Evolutionary conservation across 2,329 filamentous ascomycete species (phyloP).

Genomic region (Penicillium sp.): DNA sequence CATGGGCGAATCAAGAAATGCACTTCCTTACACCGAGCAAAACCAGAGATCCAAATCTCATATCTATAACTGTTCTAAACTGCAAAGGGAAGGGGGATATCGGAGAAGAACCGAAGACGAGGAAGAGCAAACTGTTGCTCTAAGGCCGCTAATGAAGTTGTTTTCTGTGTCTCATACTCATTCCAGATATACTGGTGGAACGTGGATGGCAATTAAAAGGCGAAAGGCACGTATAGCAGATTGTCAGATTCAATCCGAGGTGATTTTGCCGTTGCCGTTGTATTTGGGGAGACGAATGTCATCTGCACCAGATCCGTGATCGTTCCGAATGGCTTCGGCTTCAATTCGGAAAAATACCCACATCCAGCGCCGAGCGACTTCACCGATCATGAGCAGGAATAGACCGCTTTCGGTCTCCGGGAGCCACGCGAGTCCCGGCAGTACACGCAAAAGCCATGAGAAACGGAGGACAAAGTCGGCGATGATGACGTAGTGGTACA

Average conservation of each 20-base stretch:
- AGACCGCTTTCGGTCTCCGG: slow-evolving; percentile 86
- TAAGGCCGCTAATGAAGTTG: neutral
- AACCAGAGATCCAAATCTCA: slow-evolving; percentile 14
- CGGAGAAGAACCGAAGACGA: neutral
- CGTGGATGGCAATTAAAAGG: slow-evolving; percentile 7
- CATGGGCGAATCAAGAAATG: slow-evolving; percentile 5
- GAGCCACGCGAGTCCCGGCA: slow-evolving; percentile 76
- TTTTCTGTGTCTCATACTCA: slow-evolving; percentile 22
- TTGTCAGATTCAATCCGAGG: slow-evolving; percentile 51
- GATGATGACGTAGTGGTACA: slow-evolving; percentile 81
- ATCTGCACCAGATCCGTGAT: slow-evolving; percentile 58
- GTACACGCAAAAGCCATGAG: slow-evolving; percentile 89
- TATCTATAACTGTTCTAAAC: slow-evolving; percentile 17
- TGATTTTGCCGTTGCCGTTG: slow-evolving; percentile 53
- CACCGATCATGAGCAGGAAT: slow-evolving; percentile 81
- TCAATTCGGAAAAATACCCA: slow-evolving; percentile 98
- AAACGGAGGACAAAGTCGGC: slow-evolving; percentile 81
- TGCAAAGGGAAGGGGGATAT: neutral
- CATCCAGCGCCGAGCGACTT: slow-evolving; percentile 86
- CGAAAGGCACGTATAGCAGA: neutral
- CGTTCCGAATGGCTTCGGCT: slow-evolving; percentile 75
- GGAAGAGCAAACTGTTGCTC: neutral
- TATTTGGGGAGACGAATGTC: slow-evolving; percentile 76
- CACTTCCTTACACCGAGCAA: slow-evolving; percentile 10
- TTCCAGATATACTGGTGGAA: slow-evolving; percentile 7